A percentile compares a stretch with the other conserved stretches of the same genome.
Evolutionary conservation across 768 basidiomycete genomes (phyloP).

Genomic region (Cystobasidium onofrii): DNA sequence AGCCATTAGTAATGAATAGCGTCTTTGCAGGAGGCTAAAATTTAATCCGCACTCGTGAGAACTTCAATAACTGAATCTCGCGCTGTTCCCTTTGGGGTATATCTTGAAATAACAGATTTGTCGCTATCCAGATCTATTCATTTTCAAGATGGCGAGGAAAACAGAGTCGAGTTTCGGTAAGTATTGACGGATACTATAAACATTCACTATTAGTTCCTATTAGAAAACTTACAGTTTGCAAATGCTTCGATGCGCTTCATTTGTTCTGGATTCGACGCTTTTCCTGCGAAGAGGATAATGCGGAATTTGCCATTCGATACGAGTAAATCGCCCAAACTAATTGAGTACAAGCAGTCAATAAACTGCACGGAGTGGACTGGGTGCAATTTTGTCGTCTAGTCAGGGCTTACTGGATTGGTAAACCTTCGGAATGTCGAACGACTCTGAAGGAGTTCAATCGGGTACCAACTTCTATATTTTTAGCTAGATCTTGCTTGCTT

Average conservation of each 20-base stretch:
- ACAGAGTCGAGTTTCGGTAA: no score
- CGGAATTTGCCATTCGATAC: conserved; percentile 38
- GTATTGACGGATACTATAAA: no score
- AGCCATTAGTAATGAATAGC: no score
- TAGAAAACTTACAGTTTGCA: conserved; percentile 30
- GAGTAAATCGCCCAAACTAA: conserved; percentile 25
- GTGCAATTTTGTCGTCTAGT: no score
- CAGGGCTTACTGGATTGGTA: conserved; percentile 31
- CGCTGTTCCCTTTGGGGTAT: conserved; percentile 34
- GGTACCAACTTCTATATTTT: conserved; percentile 36
- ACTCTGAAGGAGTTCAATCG: conserved; percentile 40
- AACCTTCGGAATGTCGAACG: conserved; percentile 36
- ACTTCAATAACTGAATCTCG: conserved; percentile 39
- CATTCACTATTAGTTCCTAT: no score
- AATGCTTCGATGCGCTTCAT: conserved; percentile 37
- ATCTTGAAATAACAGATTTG: conserved; percentile 39
- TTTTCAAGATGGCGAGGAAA: background rate
- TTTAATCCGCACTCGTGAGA: conserved; percentile 48
- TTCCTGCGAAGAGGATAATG: conserved; percentile 39
- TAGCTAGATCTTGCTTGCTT: conserved; percentile 37
- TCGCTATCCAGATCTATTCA: conserved; percentile 38
- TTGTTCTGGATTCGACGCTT: conserved; percentile 31
- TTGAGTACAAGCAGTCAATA: no score
- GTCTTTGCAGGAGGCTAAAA: no score
- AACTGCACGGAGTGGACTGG: no score